These are phyloP conservation scores for Gentiana straminea DNA, from an alignment of 257 asterid genomes.

Conservation along the genomic window DNA sequence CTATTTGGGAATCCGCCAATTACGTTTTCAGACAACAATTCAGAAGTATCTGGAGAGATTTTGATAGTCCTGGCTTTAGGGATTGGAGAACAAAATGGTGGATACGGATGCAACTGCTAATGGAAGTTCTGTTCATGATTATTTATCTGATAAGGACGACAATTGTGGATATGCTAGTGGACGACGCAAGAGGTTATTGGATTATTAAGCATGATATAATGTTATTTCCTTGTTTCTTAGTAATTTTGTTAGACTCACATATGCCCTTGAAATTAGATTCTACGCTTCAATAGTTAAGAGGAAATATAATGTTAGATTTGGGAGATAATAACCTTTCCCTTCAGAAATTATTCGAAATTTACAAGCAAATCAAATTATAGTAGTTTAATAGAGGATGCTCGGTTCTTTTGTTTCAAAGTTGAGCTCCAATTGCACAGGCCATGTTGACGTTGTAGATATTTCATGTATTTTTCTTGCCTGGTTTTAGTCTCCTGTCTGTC, in stretches of 20 bases:
- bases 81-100: conserved; percentile 69
- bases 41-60: conserved; percentile 30
- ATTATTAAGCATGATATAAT: conserved; percentile 9
- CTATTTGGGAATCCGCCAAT: conserved; percentile 37
- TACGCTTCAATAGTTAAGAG: too few species aligned
- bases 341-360: background rate
- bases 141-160: conserved; percentile 53
- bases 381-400: too few species aligned
- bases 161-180: conserved; percentile 71
- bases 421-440: too few species aligned
- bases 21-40: conserved; percentile 30
- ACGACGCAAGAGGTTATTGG: conserved; percentile 87
- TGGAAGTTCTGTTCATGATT: conserved; percentile 35
- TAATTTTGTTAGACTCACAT: too few species aligned
- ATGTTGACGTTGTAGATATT: background rate
- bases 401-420: too few species aligned
- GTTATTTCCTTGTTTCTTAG: background rate
- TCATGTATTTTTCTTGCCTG: background rate
- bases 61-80: conserved; percentile 20
- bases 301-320: too few species aligned
- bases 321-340: too few species aligned
- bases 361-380: background rate
- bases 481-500: background rate
- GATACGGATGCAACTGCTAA: conserved; percentile 39
- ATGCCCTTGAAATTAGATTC: too few species aligned